Percentiles rank a stretch among this genome's conserved stretches.
Conservation (phyloP, 352 stramenopile genomes). For the Phytophthora cactorum region DNA sequence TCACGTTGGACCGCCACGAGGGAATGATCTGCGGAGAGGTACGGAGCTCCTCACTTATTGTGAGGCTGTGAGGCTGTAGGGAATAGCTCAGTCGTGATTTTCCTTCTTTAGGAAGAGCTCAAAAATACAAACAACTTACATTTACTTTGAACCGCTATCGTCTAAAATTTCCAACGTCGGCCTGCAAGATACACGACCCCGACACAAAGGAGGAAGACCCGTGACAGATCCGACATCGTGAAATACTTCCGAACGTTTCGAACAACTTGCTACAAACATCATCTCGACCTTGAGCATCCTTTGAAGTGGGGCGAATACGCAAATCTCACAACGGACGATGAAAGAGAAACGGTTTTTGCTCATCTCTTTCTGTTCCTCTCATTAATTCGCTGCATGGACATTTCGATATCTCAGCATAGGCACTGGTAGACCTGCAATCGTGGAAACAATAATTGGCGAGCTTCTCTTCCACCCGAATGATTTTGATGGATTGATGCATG, state of each 20-base stretch:
- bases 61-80: too few relatives aligned
- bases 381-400: background rate
- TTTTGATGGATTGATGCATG: background rate
- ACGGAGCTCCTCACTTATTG: too few relatives aligned
- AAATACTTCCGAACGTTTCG: background rate
- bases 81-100: too few relatives aligned
- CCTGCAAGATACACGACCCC: too few relatives aligned
- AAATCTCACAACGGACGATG: background rate
- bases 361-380: background rate
- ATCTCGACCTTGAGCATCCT: background rate
- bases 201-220: too few relatives aligned
- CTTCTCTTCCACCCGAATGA: background rate
- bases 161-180: too few relatives aligned
- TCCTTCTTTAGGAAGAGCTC: too few relatives aligned
- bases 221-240: background rate
- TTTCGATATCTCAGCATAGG: background rate
- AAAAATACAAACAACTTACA: too few relatives aligned
- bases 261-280: background rate
- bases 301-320: background rate
- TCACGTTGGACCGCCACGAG: too few relatives aligned
- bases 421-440: background rate
- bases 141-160: too few relatives aligned
- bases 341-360: background rate
- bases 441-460: background rate
- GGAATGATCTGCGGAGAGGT: too few relatives aligned